Conservation (phyloP, 805 yeast genomes). For the Danielia oregonensis region DNA sequence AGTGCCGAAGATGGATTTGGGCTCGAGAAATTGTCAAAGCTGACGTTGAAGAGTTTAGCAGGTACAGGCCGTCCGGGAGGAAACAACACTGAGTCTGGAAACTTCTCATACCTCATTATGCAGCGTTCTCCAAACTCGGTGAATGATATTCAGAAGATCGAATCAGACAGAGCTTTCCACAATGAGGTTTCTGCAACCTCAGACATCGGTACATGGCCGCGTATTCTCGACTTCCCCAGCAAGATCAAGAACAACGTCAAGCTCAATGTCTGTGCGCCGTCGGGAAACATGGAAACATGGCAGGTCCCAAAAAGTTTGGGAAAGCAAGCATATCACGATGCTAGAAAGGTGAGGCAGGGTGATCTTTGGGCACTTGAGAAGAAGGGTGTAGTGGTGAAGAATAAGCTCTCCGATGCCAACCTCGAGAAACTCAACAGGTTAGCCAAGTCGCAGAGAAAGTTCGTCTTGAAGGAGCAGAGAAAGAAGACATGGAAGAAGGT, state of each 20-base stretch:
- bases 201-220: constrained; percentile 50
- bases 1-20: constrained; percentile 55
- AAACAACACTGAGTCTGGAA: constrained; percentile 65
- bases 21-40: constrained; percentile 30
- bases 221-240: constrained; percentile 67
- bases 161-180: constrained; percentile 29
- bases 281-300: constrained; percentile 85
- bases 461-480: constrained; percentile 20
- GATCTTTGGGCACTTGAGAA: constrained; percentile 73
- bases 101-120: constrained; percentile 69
- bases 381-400: constrained; percentile 32
- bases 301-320: constrained; percentile 75
- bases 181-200: constrained; percentile 20
- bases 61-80: constrained; percentile 83
- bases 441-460: constrained; percentile 36
- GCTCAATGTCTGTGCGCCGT: constrained; percentile 72
- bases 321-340: constrained; percentile 79
- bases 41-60: constrained; percentile 34
- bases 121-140: constrained; percentile 52
- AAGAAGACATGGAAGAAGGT: constrained; percentile 16
- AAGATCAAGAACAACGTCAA: constrained; percentile 81
- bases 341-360: constrained; percentile 78
- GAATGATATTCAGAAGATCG: constrained; percentile 38
- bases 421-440: constrained; percentile 33
- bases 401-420: constrained; percentile 25